Conservation (phyloP, 352 stramenopile species). For the Phytophthora sp. region DNA sequence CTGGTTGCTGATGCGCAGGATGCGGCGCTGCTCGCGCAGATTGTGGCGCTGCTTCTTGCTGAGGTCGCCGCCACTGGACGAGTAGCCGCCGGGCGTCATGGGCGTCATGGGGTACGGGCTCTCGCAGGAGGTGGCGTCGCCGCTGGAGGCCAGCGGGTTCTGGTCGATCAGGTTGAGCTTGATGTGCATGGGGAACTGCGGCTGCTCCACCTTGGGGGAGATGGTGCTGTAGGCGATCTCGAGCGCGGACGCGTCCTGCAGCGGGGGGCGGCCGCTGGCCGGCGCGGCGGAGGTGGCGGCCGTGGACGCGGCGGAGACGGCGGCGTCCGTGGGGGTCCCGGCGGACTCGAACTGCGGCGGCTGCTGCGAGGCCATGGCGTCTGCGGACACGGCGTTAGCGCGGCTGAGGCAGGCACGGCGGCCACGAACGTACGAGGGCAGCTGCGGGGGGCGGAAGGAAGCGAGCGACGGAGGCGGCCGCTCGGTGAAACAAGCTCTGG, state of each 20-base stretch:
- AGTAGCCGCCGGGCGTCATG: constrained; percentile 56
- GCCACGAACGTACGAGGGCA: constrained; percentile 17
- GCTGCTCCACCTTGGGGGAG: constrained; percentile 72
- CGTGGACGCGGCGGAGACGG: constrained; percentile 3
- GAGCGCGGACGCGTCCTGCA: constrained; percentile 44
- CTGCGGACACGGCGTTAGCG: constrained; percentile 5
- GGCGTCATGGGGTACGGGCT: constrained; percentile 73
- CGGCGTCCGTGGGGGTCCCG: constrained; percentile 3
- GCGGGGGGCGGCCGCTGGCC: constrained; percentile 23
- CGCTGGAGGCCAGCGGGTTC: constrained; percentile 55
- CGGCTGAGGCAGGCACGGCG: not conserved
- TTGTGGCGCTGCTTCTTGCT: constrained; percentile 90
- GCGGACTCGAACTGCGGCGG: constrained; percentile 15
- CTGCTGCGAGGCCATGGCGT: constrained; percentile 32
- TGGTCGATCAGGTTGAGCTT: constrained; percentile 87
- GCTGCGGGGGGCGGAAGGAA: constrained; percentile 35
- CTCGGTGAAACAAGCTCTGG: constrained; percentile 21
- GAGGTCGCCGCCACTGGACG: constrained; percentile 52
- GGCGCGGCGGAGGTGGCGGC: constrained; percentile 4
- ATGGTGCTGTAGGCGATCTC: constrained; percentile 87
- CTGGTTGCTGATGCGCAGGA: constrained; percentile 85
- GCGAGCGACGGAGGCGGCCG: constrained; percentile 13
- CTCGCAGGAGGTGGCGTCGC: constrained; percentile 70
- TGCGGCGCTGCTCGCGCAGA: constrained; percentile 78
- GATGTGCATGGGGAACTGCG: constrained; percentile 73